A percentile compares a stretch with the other conserved stretches of the same genome.
Conservation (phyloP, 352 stramenopile species). For the Pythium biforme region DNA sequence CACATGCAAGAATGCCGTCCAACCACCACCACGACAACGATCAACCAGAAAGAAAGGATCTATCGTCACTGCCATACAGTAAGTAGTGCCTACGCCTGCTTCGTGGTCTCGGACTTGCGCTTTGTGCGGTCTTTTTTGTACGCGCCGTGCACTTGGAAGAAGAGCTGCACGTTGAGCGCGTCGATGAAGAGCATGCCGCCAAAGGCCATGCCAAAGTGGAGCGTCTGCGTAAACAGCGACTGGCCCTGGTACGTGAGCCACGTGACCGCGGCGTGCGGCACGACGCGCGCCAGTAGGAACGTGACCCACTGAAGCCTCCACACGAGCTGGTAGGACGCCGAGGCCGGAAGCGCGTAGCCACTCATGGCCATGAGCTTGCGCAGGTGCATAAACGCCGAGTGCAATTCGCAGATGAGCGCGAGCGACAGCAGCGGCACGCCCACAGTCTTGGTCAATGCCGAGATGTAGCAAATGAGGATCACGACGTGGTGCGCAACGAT, state of each 20-base stretch:
- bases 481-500: constrained; percentile 77
- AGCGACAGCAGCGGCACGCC: constrained; percentile 72
- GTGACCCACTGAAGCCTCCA: constrained; percentile 58
- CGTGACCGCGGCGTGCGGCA: constrained; percentile 46
- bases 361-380: constrained; percentile 77
- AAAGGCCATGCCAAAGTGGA: constrained; percentile 75
- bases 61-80: no score
- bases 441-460: constrained; percentile 66
- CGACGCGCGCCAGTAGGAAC: constrained; percentile 44
- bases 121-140: constrained; percentile 45
- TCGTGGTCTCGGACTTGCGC: neutral
- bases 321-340: constrained; percentile 35
- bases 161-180: constrained; percentile 63
- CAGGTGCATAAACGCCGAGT: constrained; percentile 76
- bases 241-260: constrained; percentile 45
- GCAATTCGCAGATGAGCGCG: constrained; percentile 71
- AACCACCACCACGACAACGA: no score
- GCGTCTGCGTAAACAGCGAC: constrained; percentile 35
- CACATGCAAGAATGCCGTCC: no score
- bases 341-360: constrained; percentile 35
- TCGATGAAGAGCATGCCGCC: constrained; percentile 76
- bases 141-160: constrained; percentile 49
- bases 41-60: no score
- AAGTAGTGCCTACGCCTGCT: constrained; percentile 17
- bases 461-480: constrained; percentile 80